Evolutionary conservation across 2,329 filamentous ascomycete genomes (phyloP), one percentile per base, ranked within the genome.

Genomic region (Alternaria gaisen): DNA sequence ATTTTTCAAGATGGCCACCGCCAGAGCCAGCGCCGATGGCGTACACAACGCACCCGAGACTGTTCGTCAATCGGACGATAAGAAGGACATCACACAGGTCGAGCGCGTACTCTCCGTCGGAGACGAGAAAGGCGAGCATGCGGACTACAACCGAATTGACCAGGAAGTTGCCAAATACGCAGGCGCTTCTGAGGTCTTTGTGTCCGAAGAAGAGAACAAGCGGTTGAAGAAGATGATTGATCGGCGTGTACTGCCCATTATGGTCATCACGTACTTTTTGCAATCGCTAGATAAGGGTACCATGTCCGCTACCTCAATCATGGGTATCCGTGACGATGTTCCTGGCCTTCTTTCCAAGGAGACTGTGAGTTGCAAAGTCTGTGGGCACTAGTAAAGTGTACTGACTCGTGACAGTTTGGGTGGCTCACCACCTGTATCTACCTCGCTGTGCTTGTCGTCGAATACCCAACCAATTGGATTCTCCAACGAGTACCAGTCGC

Each of bases 391-490:
- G 46, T n/a, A 20, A 38, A n/a, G 12, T 43, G 41, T 40, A 47
- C 46, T 64, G 61, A 67, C 58, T 52, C 5, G 7, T 26, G 6
- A 24, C 56, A 91, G 79, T 93, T 88, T 73, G 86, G 84, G 26
- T 92, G 90, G 90, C 81, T 93, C 53, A 90, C 88, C 0, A 91
- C 89, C 12, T 91, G 88, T 82, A 90, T 92, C 65, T 92, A 92
- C 80, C 88, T 92, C 62, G 88, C 86, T 53, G 87, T 91, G 20
- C 80, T 92, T 10, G 77, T 89, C 47, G 89, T 91, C 65, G 90
- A 92, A 75, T 92, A 91, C 71, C 90, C 90, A 0, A 90, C 89
- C 74, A 91, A 89, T 76, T 87, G 83, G 80, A 82, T 85, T 58
- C 84, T 90, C 56, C 83, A 88, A 47, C 84, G 87, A 28, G 85